Evolutionary conservation across 1,284 basidiomycete species (phyloP).

Genomic region (Chiua sp.): DNA sequence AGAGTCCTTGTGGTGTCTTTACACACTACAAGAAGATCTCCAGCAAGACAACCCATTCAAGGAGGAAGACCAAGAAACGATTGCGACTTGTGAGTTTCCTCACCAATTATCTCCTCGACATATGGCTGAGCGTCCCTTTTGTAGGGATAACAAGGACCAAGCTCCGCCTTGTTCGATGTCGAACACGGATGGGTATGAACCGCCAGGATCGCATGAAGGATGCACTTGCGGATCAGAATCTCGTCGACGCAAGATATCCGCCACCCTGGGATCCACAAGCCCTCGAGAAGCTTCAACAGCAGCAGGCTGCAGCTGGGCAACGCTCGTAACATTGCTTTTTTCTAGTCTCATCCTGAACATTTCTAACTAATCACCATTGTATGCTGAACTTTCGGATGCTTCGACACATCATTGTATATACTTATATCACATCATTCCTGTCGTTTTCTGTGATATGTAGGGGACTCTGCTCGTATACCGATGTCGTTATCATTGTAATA

Average conservation of each 20-base stretch:
- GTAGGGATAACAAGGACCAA: constrained; percentile 86
- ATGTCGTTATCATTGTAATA: constrained; percentile 24
- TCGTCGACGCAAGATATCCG: constrained; percentile 73
- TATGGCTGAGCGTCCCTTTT: background rate
- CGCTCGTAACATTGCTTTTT: constrained; percentile 14
- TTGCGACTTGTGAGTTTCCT: constrained; percentile 73
- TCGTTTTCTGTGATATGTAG: background rate
- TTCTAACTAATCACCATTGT: background rate
- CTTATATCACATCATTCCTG: constrained; percentile 3
- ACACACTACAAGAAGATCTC: constrained; percentile 91
- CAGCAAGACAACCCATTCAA: constrained; percentile 83
- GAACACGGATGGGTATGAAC: constrained; percentile 73
- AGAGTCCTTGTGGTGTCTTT: constrained; percentile 91
- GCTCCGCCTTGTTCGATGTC: constrained; percentile 72
- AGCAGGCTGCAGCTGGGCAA: constrained; percentile 23
- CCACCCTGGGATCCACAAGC: constrained; percentile 72
- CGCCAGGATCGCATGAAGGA: constrained; percentile 71
- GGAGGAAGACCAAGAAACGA: constrained; percentile 84
- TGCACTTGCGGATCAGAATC: constrained; percentile 73
- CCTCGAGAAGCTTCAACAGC: constrained; percentile 30
- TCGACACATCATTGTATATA: background rate
- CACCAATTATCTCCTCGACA: background rate
- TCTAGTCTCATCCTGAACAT: background rate
- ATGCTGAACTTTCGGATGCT: constrained; percentile 11
- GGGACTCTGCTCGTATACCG: constrained; percentile 13